phyloP scores from a whole-genome alignment of 2,329 filamentous ascomycete species.

The Neonectria neomacrospora region DNA sequence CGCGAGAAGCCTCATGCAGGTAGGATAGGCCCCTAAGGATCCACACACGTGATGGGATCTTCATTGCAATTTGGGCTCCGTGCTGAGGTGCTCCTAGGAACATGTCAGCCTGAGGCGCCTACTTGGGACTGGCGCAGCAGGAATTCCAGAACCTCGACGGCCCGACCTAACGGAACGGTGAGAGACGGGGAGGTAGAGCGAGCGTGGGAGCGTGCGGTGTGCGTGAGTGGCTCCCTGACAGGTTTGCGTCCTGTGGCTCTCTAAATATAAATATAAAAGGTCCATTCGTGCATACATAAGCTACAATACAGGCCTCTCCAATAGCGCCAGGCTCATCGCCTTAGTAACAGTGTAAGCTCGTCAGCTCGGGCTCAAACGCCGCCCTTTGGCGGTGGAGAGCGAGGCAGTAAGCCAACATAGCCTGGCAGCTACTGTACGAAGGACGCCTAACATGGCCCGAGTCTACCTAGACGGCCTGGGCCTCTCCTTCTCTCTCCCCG shows the following conservation, averaged over 20 bases:
- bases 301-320: neutral
- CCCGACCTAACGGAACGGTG: neutral
- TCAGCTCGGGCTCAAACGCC: constrained; percentile 24
- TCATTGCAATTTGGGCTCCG: constrained; percentile 38
- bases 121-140: constrained; percentile 1
- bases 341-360: constrained; percentile 13
- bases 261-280: neutral
- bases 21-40: constrained; percentile 29
- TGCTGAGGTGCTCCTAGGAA: constrained; percentile 16
- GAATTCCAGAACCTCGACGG: constrained; percentile 14
- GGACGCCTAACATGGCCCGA: neutral
- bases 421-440: constrained; percentile 8
- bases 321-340: constrained; percentile 20
- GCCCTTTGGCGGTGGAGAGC: constrained; percentile 11
- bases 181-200: constrained; percentile 3
- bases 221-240: neutral
- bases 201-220: constrained; percentile 13
- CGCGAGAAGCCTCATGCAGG: constrained; percentile 24
- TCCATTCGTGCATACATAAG: constrained; percentile 2
- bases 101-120: constrained; percentile 4
- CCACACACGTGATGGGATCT: constrained; percentile 46
- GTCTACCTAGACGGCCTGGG: neutral
- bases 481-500: constrained; percentile 2
- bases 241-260: neutral
- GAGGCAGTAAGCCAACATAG: constrained; percentile 14